Base-by-base conservation (phyloP, 192 early-diverging fungal genomes). In the Entrophospora sp. region DNA sequence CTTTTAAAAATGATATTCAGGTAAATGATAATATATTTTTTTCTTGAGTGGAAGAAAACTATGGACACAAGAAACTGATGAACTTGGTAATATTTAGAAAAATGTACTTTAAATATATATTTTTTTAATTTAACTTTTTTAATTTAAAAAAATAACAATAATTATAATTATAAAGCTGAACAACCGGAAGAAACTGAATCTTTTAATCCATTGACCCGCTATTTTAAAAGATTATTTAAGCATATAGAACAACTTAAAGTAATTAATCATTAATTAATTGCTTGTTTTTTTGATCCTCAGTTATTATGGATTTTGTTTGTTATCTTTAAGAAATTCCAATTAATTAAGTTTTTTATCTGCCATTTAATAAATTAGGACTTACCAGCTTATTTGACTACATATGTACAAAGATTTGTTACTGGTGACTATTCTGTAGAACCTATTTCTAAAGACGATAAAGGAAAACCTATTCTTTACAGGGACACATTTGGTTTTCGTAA, bases 401-500 rank as follows among this genome's bases (percentile, higher is more conserved):
- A 56, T 38, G n/a, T 55, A 13, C 67, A 59, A 10, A n/a, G 43
- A 32, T 25, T 56, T 48, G 32, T 69, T 22, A 35, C 59, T 18
- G 42, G 45, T 13, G 48, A 59, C 34, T 32, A 55, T n/a, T n/a
- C 34, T 9, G 20, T 13, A 22, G 30, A 32, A 1, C n/a, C 28
- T 28, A 27, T 7, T 8, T 27, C 32, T 2, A 3, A 10, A 16
- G 20, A 30, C 24, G 46, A 35, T 37, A 16, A 12, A 8, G 37
- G 18, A 22, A 51, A 61, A n/a, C 40, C 43, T 14, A 56, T 69
- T 31, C 62, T 83, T 10, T 75, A 83, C 45, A 70, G 85, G 16
- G 89, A 90, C 56, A 73, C 76, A 55, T 83, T 86, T 78, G 96
- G 96, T 2, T 81, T 96, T 62, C 86, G 91, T 61, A 95, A 97